A percentile compares a stretch with the other conserved stretches of the same genome.
phyloP scores from a whole-genome alignment of 148 eudicot genomes.

The Hydrangea macrophylla region DNA sequence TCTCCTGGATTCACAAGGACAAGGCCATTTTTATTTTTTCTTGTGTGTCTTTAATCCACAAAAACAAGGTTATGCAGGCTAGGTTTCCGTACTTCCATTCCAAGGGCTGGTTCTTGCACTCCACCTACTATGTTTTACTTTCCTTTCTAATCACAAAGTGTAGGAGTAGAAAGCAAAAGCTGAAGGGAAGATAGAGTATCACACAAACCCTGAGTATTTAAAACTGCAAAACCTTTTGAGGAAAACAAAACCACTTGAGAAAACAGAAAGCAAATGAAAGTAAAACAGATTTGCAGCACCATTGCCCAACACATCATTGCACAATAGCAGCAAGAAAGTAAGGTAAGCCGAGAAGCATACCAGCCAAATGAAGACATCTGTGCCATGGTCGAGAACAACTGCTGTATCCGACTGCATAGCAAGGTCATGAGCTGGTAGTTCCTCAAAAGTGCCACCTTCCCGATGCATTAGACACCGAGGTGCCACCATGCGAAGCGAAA shows the following conservation, averaged over 20 bases:
- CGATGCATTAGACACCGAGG: conserved; percentile 96
- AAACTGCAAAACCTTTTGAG: background rate
- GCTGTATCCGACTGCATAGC: conserved; percentile 99
- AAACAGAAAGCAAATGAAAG: background rate
- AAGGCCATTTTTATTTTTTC: no score
- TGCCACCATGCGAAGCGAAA: conserved; percentile 88
- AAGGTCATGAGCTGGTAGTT: conserved; percentile 93
- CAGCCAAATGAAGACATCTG: conserved; percentile 98
- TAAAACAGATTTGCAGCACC: background rate
- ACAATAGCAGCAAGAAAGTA: background rate
- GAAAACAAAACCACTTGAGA: background rate
- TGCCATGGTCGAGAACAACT: conserved; percentile 98
- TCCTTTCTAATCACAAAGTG: background rate
- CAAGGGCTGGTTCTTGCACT: no score
- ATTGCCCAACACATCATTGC: background rate
- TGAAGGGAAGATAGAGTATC: background rate
- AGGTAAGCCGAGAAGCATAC: conserved; percentile 40
- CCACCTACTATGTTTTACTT: background rate
- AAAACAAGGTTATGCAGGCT: background rate
- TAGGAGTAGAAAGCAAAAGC: background rate
- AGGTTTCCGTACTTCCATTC: background rate
- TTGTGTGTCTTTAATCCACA: background rate
- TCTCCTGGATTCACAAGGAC: no score
- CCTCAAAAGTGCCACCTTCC: conserved; percentile 98
- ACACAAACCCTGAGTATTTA: background rate